A percentile compares a stretch with the other conserved stretches of the same genome.
phyloP scores from a whole-genome alignment of 1,284 basidiomycete species.

The Heterobasidion parviporum region DNA sequence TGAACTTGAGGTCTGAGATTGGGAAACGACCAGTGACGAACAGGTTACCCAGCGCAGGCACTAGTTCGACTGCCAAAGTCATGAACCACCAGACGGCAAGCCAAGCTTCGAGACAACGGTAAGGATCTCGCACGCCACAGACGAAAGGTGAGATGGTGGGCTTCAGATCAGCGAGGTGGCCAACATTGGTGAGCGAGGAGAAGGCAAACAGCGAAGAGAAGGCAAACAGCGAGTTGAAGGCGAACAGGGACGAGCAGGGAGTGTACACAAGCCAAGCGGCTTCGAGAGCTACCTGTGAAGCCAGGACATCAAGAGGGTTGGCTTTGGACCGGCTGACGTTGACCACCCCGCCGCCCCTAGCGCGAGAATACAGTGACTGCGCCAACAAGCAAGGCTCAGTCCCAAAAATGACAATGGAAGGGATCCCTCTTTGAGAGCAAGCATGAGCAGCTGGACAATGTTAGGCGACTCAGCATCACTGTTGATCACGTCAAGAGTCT shows the following conservation, averaged over 20 bases:
- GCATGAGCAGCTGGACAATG: slow-evolving; percentile 71
- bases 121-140: slow-evolving; percentile 61
- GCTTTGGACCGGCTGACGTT: slow-evolving; percentile 32
- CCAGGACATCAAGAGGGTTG: slow-evolving; percentile 67
- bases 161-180: slow-evolving; percentile 67
- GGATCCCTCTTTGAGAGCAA: slow-evolving; percentile 75
- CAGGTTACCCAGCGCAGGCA: slow-evolving; percentile 80
- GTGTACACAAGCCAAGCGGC: slow-evolving; percentile 60
- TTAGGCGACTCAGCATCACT: slow-evolving; percentile 42
- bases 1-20: slow-evolving; percentile 36
- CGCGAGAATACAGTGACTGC: slow-evolving; percentile 60
- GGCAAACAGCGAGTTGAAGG: too few relatives aligned
- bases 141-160: slow-evolving; percentile 53
- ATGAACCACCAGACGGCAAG: slow-evolving; percentile 81
- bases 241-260: slow-evolving; percentile 52
- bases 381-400: slow-evolving; percentile 60
- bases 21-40: slow-evolving; percentile 71
- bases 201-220: too few relatives aligned
- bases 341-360: slow-evolving; percentile 34
- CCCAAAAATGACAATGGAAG: slow-evolving; percentile 53
- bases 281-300: slow-evolving; percentile 49
- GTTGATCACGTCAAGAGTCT: slow-evolving; percentile 63
- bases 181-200: slow-evolving; percentile 59
- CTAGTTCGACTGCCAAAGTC: slow-evolving; percentile 73
- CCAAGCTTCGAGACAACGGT: slow-evolving; percentile 60